phyloP scores from a whole-genome alignment of 805 yeast genomes.

The Wickerhamomyces kurtzmanii region DNA sequence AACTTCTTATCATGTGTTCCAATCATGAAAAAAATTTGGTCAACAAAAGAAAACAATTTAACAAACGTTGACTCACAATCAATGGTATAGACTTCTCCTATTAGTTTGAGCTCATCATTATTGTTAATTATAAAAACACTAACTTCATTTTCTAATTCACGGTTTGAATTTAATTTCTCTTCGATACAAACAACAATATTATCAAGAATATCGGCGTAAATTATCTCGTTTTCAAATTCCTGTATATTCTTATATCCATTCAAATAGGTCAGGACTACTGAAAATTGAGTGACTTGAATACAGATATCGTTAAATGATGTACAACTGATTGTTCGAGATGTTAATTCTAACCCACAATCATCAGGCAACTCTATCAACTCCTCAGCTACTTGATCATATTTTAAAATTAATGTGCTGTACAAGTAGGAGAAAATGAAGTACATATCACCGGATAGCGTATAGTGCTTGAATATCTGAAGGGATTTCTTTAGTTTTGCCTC shows the following conservation, averaged over 20 bases:
- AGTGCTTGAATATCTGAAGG: constrained; percentile 7
- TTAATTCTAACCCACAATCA: constrained; percentile 11
- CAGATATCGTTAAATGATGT: constrained; percentile 9
- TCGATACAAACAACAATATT: constrained; percentile 5
- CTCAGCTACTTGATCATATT: constrained; percentile 18
- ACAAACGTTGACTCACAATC: constrained; percentile 7
- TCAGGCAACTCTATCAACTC: constrained; percentile 16
- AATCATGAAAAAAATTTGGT: constrained; percentile 3
- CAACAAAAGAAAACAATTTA: constrained; percentile 7
- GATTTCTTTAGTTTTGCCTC: constrained; percentile 11
- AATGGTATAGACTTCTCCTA: constrained; percentile 1
- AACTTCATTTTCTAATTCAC: not conserved
- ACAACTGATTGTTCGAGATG: constrained; percentile 7
- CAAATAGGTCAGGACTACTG: constrained; percentile 12
- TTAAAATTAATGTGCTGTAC: constrained; percentile 27
- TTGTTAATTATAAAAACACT: no score
- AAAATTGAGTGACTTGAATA: constrained; percentile 14
- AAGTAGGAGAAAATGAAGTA: constrained; percentile 27
- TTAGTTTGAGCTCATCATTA: no score
- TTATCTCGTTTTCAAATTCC: constrained; percentile 2
- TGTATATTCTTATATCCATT: constrained; percentile 3
- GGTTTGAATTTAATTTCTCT: not conserved
- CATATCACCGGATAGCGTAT: constrained; percentile 4
- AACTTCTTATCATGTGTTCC: constrained; percentile 4
- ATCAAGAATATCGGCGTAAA: constrained; percentile 12